Evolutionary conservation across 1,139 yeast species (phyloP).

Genomic region (Candida anutae): DNA sequence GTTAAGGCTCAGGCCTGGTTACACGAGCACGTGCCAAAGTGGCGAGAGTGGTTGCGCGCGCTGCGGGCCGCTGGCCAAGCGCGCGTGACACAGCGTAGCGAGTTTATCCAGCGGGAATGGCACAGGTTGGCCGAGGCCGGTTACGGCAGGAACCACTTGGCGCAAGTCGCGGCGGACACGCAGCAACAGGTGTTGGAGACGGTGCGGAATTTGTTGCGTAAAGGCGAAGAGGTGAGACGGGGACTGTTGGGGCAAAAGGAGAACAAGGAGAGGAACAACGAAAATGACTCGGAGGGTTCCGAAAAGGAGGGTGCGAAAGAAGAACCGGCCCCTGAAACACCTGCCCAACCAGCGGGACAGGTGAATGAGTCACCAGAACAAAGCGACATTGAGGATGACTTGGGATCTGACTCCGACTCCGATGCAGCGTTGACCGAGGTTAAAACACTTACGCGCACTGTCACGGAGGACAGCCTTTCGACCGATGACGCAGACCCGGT

Average conservation of each 20-base stretch:
- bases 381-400: slow-evolving; percentile 4
- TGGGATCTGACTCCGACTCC: slow-evolving; percentile 8
- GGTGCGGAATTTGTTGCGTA: background rate
- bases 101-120: slow-evolving; percentile 1
- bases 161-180: background rate
- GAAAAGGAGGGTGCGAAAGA: background rate
- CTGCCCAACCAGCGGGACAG: too few species aligned
- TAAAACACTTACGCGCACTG: slow-evolving; percentile 20
- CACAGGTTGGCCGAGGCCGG: background rate
- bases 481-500: slow-evolving; percentile 7
- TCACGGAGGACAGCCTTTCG: slow-evolving; percentile 14
- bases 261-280: background rate
- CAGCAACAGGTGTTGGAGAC: background rate
- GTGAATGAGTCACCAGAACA: too few species aligned
- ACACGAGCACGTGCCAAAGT: too few species aligned
- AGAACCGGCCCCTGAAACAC: too few species aligned
- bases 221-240: background rate
- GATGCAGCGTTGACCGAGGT: slow-evolving; percentile 19
- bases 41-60: too few species aligned
- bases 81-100: too few species aligned
- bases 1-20: background rate
- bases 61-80: background rate
- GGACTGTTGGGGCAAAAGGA: background rate
- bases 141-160: too few species aligned
- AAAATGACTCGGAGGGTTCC: background rate